These are phyloP conservation scores for Trifolium subterraneum DNA, from an alignment of 306 rosid genomes.

Conservation along the genomic window DNA sequence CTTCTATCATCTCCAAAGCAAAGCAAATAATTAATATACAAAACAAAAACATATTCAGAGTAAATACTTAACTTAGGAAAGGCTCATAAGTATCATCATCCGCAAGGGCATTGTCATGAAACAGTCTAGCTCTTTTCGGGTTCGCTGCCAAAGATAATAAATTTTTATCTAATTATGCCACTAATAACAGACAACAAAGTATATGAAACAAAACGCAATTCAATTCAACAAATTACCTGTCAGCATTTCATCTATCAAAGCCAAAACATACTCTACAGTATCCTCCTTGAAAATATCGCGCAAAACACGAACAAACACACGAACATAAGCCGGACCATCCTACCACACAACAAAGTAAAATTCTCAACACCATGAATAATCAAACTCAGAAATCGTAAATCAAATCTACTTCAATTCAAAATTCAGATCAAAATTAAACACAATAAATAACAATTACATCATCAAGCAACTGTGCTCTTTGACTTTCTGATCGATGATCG, in stretches of 20 bases:
- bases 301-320: constrained; percentile 77
- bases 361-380: constrained; percentile 32
- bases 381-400: constrained; percentile 21
- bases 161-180: constrained; percentile 5
- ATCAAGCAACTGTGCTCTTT: constrained; percentile 86
- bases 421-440: constrained; percentile 1
- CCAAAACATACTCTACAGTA: constrained; percentile 90
- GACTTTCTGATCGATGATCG: constrained; percentile 79
- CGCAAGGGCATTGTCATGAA: constrained; percentile 82
- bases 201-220: neutral
- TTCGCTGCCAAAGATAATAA: constrained; percentile 63
- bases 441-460: constrained; percentile 57
- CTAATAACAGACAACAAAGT: constrained; percentile 12
- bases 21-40: constrained; percentile 14
- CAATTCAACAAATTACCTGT: constrained; percentile 57
- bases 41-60: constrained; percentile 34
- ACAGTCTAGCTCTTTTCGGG: constrained; percentile 86
- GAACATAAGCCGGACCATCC: constrained; percentile 96
- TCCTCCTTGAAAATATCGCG: constrained; percentile 91
- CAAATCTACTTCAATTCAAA: constrained; percentile 9
- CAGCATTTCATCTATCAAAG: constrained; percentile 88
- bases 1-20: constrained; percentile 18
- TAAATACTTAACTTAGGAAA: constrained; percentile 76
- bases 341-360: constrained; percentile 47
- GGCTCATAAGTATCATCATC: constrained; percentile 85